These are phyloP conservation scores for Phytopythium mirpurense DNA, from an alignment of 352 stramenopile genomes.

Conservation along the genomic window DNA sequence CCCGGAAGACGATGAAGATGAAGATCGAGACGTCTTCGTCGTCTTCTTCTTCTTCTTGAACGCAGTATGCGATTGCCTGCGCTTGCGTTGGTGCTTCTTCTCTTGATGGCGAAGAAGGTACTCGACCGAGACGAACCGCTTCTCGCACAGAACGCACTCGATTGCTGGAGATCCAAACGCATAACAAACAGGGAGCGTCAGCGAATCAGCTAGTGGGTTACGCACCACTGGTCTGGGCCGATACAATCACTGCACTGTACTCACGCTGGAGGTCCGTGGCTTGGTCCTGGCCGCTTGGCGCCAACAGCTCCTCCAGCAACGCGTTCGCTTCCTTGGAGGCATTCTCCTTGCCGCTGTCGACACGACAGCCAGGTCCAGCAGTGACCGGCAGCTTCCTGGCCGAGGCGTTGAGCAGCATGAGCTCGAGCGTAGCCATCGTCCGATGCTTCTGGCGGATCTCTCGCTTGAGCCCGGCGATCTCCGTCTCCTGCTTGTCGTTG, in stretches of 20 bases:
- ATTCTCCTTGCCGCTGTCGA: constrained; percentile 30
- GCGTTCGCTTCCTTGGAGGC: constrained; percentile 21
- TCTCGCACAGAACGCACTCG: constrained; percentile 62
- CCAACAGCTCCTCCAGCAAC: constrained; percentile 31
- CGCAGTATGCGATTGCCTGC: neutral
- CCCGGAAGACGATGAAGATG: neutral
- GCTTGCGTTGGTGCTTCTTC: constrained; percentile 35
- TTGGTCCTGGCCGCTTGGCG: constrained; percentile 3
- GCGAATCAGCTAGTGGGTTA: too few species aligned
- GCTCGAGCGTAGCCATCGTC: constrained; percentile 74
- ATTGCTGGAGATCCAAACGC: constrained; percentile 16
- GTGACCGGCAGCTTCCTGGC: constrained; percentile 17
- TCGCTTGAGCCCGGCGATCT: constrained; percentile 62
- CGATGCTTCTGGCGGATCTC: constrained; percentile 79
- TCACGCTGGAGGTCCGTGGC: neutral
- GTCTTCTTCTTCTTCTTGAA: constrained; percentile 22
- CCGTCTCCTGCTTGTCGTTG: constrained; percentile 52
- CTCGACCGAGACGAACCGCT: constrained; percentile 67
- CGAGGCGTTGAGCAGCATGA: constrained; percentile 69
- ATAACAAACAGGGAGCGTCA: neutral
- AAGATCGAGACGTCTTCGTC: too few species aligned
- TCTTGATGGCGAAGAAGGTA: constrained; percentile 72
- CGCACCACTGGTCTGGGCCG: too few species aligned
- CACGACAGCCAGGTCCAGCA: constrained; percentile 5
- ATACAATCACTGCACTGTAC: too few species aligned